Conservation (phyloP, 2,329 filamentous ascomycete species). For the Fusarium sp. region DNA sequence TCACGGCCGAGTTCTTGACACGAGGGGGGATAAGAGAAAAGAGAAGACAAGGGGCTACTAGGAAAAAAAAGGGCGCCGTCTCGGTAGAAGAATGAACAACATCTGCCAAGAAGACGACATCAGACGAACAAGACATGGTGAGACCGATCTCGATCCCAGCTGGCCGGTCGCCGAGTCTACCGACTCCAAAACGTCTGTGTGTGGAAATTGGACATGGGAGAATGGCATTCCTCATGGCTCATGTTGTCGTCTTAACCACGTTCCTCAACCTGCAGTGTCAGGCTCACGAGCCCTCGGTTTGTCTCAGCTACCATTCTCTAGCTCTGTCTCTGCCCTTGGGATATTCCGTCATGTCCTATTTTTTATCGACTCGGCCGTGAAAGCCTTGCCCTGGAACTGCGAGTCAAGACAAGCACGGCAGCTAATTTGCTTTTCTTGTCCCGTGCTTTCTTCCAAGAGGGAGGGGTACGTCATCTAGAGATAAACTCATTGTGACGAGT, state of each 20-base stretch:
- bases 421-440: neutral
- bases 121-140: neutral
- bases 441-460: neutral
- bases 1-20: neutral
- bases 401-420: slow-evolving; percentile 15
- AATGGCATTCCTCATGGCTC: slow-evolving; percentile 39
- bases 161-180: slow-evolving; percentile 25
- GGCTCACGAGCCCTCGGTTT: neutral
- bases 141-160: slow-evolving; percentile 25
- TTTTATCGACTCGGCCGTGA: slow-evolving; percentile 1
- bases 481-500: slow-evolving; percentile 15
- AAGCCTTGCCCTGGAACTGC: slow-evolving; percentile 7
- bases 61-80: neutral
- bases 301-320: slow-evolving; percentile 8
- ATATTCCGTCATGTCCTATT: neutral
- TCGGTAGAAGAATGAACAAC: neutral
- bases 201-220: slow-evolving; percentile 17
- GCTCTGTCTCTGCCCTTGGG: neutral
- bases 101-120: neutral
- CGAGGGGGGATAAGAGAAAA: neutral
- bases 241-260: slow-evolving; percentile 13
- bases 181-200: slow-evolving; percentile 1
- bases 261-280: slow-evolving; percentile 13
- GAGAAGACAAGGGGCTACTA: neutral
- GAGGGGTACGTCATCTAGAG: slow-evolving; percentile 22